Conservation (phyloP, 2,329 filamentous ascomycete genomes). For the Venturia effusa region DNA sequence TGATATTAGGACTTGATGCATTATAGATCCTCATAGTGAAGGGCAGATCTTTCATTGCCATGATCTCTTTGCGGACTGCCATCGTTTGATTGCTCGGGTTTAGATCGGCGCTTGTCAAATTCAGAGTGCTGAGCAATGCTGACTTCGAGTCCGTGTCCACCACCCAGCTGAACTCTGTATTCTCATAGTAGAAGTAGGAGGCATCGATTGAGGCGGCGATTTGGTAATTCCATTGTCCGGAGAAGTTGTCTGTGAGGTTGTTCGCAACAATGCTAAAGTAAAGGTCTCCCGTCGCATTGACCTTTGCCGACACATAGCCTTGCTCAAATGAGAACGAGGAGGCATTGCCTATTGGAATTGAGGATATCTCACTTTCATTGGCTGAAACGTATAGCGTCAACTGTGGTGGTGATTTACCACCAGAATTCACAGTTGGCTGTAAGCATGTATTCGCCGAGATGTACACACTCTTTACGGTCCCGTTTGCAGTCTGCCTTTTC, state of each 20-base stretch:
- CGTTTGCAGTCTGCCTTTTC: constrained; percentile 13
- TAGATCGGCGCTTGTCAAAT: constrained; percentile 47
- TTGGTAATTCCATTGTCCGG: constrained; percentile 66
- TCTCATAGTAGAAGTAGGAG: constrained; percentile 52
- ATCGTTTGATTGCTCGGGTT: not conserved
- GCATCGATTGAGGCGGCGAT: constrained; percentile 72
- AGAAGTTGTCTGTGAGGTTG: constrained; percentile 46
- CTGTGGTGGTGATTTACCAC: constrained; percentile 46
- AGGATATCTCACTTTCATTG: constrained; percentile 51
- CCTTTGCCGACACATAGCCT: constrained; percentile 60
- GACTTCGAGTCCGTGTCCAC: constrained; percentile 76
- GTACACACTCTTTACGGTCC: constrained; percentile 48
- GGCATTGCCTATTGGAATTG: constrained; percentile 48
- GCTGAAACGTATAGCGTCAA: constrained; percentile 69
- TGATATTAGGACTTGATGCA: constrained; percentile 45
- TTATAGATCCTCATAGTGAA: constrained; percentile 73
- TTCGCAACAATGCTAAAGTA: constrained; percentile 70
- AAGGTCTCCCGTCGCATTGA: constrained; percentile 53
- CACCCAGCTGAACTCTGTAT: constrained; percentile 53
- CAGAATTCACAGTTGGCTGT: constrained; percentile 52
- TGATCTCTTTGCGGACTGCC: constrained; percentile 42
- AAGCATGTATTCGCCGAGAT: constrained; percentile 79
- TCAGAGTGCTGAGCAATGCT: constrained; percentile 67
- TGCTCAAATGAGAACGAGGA: constrained; percentile 44
- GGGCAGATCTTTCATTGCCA: constrained; percentile 46